Conservation (phyloP, 139 green algal genomes). For the Tetraselmis striata region DNA sequence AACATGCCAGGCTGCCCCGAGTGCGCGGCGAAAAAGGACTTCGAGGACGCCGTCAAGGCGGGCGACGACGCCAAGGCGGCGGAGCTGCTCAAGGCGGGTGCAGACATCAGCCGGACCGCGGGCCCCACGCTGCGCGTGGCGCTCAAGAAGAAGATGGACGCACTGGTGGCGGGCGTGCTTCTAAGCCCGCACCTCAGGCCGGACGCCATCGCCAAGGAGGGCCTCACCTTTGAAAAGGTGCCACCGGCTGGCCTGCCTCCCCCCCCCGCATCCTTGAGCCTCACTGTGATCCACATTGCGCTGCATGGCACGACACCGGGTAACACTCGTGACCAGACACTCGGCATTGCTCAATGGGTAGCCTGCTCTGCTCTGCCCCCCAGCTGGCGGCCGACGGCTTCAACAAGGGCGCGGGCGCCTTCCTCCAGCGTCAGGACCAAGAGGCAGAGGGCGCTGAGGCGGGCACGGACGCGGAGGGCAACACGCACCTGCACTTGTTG, state of each 20-base stretch:
- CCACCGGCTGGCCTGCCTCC: too few species aligned
- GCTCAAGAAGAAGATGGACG: not conserved
- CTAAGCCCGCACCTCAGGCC: not conserved
- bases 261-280: too few species aligned
- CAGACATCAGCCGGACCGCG: not conserved
- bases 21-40: not conserved
- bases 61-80: not conserved
- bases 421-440: not conserved
- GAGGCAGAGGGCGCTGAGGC: not conserved
- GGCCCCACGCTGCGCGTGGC: not conserved
- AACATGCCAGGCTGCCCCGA: not conserved
- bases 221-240: not conserved
- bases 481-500: slow-evolving; percentile 32
- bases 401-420: not conserved
- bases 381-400: not conserved
- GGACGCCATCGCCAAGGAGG: not conserved
- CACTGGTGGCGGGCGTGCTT: not conserved
- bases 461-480: slow-evolving; percentile 25
- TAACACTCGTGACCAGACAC: too few species aligned
- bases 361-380: too few species aligned
- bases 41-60: not conserved
- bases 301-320: too few species aligned
- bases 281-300: too few species aligned
- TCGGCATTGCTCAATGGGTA: too few species aligned
- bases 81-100: not conserved